Evolutionary conservation across 192 early-diverging fungal species (phyloP).

Genomic region (Rhizoclosmatium sp.): DNA sequence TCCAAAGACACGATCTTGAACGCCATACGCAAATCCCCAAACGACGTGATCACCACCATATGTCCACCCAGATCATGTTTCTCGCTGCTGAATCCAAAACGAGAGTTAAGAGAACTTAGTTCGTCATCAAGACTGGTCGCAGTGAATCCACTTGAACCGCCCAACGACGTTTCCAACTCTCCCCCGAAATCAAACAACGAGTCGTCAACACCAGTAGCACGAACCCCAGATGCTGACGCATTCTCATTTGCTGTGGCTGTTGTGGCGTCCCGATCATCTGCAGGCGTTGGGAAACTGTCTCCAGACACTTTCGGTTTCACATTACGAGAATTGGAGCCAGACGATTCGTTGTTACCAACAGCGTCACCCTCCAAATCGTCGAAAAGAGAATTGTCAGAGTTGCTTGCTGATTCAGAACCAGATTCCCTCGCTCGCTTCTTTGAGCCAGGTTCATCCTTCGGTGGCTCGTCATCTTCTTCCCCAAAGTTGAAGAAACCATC

Average conservation of each 20-base stretch:
- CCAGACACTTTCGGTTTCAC: not conserved
- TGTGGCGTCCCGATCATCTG: not conserved
- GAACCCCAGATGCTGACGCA: not conserved
- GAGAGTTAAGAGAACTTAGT: not conserved
- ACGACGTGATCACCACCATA: constrained; percentile 18
- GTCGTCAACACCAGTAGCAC: not conserved
- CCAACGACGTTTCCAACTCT: not conserved
- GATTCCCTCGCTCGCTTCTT: not conserved
- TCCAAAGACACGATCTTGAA: constrained; percentile 7
- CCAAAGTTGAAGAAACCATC: not conserved
- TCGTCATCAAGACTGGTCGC: constrained; percentile 21
- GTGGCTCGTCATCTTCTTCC: not conserved
- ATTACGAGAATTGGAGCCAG: not conserved
- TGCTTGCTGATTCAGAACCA: not conserved
- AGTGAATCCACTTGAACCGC: not conserved
- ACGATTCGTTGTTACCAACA: not conserved
- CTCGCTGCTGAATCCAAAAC: constrained; percentile 10
- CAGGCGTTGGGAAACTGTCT: constrained; percentile 6
- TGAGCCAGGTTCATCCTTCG: not conserved
- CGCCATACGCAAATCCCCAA: constrained; percentile 2
- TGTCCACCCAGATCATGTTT: not conserved
- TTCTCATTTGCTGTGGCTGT: not conserved
- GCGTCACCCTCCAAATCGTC: not conserved
- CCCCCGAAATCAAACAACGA: not conserved
- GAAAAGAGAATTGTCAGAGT: not conserved